Evolutionary conservation across 169 alveolate species (phyloP).

Genomic region (Plasmodium reichenowi): DNA sequence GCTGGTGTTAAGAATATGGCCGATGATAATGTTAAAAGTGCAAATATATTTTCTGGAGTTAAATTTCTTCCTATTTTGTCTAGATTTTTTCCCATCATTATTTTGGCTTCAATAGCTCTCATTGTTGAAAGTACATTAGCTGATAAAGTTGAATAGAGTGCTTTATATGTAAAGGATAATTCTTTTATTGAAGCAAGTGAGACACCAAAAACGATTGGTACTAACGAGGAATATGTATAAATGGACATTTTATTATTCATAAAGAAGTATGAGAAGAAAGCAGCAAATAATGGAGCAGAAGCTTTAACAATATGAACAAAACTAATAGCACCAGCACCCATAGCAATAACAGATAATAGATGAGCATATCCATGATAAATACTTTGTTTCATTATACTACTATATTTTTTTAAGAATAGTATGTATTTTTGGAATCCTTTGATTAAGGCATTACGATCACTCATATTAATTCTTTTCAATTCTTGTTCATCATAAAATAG

Average conservation of each 20-base stretch:
- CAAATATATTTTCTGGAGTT: constrained; percentile 79
- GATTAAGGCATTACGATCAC: constrained; percentile 57
- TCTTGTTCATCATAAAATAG: constrained; percentile 49
- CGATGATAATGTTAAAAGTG: constrained; percentile 77
- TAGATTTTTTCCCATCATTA: constrained; percentile 80
- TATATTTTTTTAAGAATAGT: constrained; percentile 66
- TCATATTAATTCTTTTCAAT: constrained; percentile 30
- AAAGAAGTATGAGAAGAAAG: constrained; percentile 78
- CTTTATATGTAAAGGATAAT: constrained; percentile 76
- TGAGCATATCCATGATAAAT: constrained; percentile 78
- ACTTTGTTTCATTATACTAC: constrained; percentile 79
- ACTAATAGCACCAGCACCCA: constrained; percentile 83
- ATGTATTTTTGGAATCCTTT: constrained; percentile 57
- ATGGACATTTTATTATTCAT: constrained; percentile 78
- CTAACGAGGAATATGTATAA: constrained; percentile 79
- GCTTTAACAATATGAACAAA: constrained; percentile 85
- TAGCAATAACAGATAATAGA: constrained; percentile 81
- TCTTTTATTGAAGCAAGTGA: constrained; percentile 83
- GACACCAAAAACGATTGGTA: constrained; percentile 86
- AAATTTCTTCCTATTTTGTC: constrained; percentile 81
- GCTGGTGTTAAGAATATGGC: constrained; percentile 83
- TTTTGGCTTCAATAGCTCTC: constrained; percentile 83
- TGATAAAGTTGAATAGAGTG: constrained; percentile 77
- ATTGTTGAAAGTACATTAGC: constrained; percentile 79
- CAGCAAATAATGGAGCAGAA: constrained; percentile 82